Conservation (phyloP, 164 flowering plant species). For the grape (Vitis vinifera) region ASM3070453v1 NC_081816.1:6648001-6648500, state of each 20-base stretch:
- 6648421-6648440: not conserved
- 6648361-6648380: not conserved
- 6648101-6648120: not conserved
- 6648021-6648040: not conserved
- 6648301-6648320: not conserved
- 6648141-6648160: not conserved
- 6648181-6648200: not conserved
- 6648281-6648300: not conserved
- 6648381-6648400: not conserved
- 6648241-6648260: not conserved
- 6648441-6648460: slow-evolving; percentile 1
- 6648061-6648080: not conserved
- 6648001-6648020: not conserved
- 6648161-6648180: not conserved
- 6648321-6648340: not conserved
- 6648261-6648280: not conserved
- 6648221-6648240: too few species aligned
- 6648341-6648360: not conserved
- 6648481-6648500: not conserved
- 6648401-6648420: not conserved
- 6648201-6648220: not conserved
- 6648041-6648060: too few species aligned
- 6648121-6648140: not conserved
- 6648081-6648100: not conserved
- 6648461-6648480: not conserved